Base-by-base conservation (phyloP, 2,329 filamentous ascomycete genomes). In the Fusarium denticulatum region DNA sequence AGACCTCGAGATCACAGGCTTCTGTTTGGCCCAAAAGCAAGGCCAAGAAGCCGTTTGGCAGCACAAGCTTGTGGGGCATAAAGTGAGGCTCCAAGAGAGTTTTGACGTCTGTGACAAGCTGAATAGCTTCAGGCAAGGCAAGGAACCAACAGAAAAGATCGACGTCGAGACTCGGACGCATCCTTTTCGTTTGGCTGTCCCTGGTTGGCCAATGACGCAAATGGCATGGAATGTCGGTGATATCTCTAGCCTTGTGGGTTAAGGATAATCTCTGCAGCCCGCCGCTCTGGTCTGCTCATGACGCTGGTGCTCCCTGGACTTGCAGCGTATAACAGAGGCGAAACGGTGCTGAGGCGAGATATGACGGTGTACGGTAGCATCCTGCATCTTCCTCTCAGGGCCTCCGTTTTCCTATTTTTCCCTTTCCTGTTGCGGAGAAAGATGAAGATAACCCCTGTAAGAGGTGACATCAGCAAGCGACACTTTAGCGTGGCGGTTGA, bases 391-490 rank as follows among this genome's bases (percentile, higher is more conserved):
- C 43, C 43, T 47, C 47, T 47, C 40, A 60, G 49, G 53, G 26
- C 42, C 57, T 67, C 71, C 71, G 65, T 68, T 43, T 58, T 37
- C 13, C 49, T 14, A 16, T 14, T n/a, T 26, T 32, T 57, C 47
- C 39, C 14, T 66, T 56, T 55, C 37, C 58, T 52, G 56, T 30
- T 55, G 60, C 45, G 37, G 28, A 57, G 32, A 36, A 36, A 40
- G 24, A 34, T 6, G 20, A 22, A 52, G 43, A 55, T 9, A 40
- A 59, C 32, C 64, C 47, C 34, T 61, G 32, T 40, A 45, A 26
- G 40, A 32, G 43, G 64, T 78, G 76, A 78, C 76, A 78, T 78
- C 76, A 78, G 73, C 55, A 73, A 50, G 22, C 56, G 49, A 47
- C 39, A 46, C 59, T 30, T 60, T 61, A 64, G 60, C 52, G 71